phyloP scores from a whole-genome alignment of 257 asterid genomes.

The Solanum chaucha region DNA sequence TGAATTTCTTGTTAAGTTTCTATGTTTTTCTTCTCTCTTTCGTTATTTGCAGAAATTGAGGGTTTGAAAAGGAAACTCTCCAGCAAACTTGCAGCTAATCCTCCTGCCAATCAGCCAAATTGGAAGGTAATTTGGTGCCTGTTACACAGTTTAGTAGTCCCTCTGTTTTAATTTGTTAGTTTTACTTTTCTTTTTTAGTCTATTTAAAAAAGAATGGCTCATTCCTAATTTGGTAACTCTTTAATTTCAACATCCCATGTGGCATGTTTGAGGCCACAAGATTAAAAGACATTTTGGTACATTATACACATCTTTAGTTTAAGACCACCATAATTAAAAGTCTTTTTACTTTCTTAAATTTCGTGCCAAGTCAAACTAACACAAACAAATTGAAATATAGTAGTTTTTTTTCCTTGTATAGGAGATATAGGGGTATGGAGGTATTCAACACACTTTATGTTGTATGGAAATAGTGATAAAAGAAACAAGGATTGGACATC shows the following conservation, averaged over 20 bases:
- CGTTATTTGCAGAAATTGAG: slow-evolving; percentile 49
- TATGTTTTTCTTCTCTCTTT: not conserved
- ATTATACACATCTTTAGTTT: not conserved
- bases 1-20: not conserved
- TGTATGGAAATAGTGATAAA: not conserved
- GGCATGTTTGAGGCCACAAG: not conserved
- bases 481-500: not conserved
- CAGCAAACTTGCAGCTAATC: slow-evolving; percentile 81
- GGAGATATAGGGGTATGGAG: not conserved
- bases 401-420: not conserved
- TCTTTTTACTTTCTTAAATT: not conserved
- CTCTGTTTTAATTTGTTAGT: not conserved
- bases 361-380: not conserved
- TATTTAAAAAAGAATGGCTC: not conserved
- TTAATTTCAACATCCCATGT: not conserved
- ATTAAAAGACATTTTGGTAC: not conserved
- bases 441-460: not conserved
- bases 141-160: too few species aligned
- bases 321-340: not conserved
- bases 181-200: not conserved
- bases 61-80: slow-evolving; percentile 89
- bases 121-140: slow-evolving; percentile 73
- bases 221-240: not conserved
- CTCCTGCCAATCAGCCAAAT: slow-evolving; percentile 59
- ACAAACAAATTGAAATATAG: not conserved